Percentiles rank a stretch among this genome's conserved stretches.
phyloP scores from a whole-genome alignment of 441 rosid genomes.

The Bocquillonia castaneifolia region DNA sequence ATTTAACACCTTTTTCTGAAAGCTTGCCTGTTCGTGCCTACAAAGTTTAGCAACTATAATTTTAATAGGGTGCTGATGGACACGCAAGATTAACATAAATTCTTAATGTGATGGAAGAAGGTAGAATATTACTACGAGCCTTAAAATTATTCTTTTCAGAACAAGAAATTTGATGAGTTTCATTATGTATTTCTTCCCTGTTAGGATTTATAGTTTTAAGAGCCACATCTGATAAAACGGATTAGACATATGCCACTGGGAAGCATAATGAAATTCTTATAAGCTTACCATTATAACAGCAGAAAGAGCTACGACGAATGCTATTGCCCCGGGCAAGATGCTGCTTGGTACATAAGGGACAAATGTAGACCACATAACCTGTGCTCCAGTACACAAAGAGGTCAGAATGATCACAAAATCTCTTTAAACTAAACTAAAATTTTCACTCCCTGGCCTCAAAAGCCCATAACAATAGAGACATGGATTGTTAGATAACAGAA shows the following conservation, averaged over 20 bases:
- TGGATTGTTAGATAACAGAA: not conserved
- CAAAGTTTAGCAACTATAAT: conserved; percentile 35
- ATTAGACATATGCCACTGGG: not conserved
- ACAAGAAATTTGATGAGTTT: not conserved
- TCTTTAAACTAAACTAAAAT: not conserved
- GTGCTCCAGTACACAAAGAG: conserved; percentile 20
- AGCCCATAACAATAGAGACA: not conserved
- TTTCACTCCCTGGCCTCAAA: not conserved
- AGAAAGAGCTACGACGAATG: conserved; percentile 51
- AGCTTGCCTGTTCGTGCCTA: conserved; percentile 82
- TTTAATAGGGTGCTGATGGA: conserved; percentile 20
- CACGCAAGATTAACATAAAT: not conserved
- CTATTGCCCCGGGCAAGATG: conserved; percentile 57
- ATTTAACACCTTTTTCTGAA: conserved; percentile 53
- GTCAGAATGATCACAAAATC: not conserved
- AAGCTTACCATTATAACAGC: conserved; percentile 70
- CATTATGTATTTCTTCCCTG: too few relatives aligned
- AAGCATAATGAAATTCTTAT: conserved; percentile 12
- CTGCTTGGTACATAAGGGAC: conserved; percentile 68
- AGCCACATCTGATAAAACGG: too few relatives aligned
- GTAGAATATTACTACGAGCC: not conserved
- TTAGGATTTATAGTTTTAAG: too few relatives aligned
- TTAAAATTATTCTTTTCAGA: not conserved
- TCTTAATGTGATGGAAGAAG: not conserved
- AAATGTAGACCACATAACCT: conserved; percentile 95